phyloP scores from a whole-genome alignment of 768 basidiomycete genomes.

The Termitomyces sp. region DNA sequence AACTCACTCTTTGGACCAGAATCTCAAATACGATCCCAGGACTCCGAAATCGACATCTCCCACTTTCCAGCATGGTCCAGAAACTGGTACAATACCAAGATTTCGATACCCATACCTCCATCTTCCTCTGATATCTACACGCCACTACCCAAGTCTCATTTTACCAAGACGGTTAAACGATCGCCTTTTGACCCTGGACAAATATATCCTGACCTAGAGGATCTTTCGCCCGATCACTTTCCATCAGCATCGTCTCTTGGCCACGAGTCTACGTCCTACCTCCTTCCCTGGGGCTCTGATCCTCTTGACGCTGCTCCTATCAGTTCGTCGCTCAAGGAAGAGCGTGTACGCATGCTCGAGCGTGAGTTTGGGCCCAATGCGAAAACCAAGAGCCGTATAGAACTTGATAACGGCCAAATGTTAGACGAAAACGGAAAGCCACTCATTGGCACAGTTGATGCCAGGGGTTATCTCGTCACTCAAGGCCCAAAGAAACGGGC shows the following conservation, averaged over 20 bases:
- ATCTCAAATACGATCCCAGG: conserved; percentile 23
- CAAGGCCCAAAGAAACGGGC: conserved; percentile 58
- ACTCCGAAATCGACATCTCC: conserved; percentile 55
- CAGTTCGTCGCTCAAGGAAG: conserved; percentile 42
- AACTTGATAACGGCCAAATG: conserved; percentile 25
- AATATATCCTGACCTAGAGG: conserved; percentile 22
- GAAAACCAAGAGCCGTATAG: conserved; percentile 25
- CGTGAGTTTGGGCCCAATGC: conserved; percentile 57
- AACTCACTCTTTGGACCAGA: conserved; percentile 17
- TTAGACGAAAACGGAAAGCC: conserved; percentile 48
- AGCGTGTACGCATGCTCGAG: conserved; percentile 70
- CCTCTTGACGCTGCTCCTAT: conserved; percentile 41
- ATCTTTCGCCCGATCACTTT: conserved; percentile 18
- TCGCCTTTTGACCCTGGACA: conserved; percentile 38
- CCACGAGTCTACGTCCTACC: conserved; percentile 40
- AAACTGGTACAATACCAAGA: conserved; percentile 51
- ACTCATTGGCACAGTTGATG: conserved; percentile 57
- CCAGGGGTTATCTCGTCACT: conserved; percentile 58
- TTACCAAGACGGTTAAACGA: conserved; percentile 17
- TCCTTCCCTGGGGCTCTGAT: conserved; percentile 29
- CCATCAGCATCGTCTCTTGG: conserved; percentile 30
- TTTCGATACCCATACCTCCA: conserved; percentile 6
- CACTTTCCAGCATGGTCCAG: conserved; percentile 66
- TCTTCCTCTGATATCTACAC: conserved; percentile 21
- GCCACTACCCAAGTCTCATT: conserved; percentile 26